Conservation (phyloP, 495 filamentous ascomycete species). For the Geopyxis carbonaria region DNA sequence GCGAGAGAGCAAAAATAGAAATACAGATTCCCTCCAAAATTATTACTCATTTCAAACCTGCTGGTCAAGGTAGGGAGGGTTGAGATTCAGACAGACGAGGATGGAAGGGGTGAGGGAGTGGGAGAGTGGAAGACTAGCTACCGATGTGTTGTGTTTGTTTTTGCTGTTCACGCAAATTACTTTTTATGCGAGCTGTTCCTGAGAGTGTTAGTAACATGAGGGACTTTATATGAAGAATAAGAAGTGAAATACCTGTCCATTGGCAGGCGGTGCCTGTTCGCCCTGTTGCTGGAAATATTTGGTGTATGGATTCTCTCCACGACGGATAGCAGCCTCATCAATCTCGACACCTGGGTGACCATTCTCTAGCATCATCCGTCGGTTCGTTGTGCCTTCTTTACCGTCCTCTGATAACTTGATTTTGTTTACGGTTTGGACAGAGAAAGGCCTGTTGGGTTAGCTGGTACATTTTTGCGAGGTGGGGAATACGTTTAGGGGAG, state of each 20-base stretch:
- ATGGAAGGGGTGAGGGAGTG: no score
- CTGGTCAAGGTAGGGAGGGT: no score
- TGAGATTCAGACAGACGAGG: no score
- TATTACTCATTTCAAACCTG: no score
- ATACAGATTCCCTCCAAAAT: no score
- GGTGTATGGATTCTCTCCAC: slow-evolving; percentile 46
- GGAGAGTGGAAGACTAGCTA: no score
- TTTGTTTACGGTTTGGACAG: slow-evolving; percentile 32
- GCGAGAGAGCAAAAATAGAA: no score
- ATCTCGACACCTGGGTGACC: slow-evolving; percentile 40
- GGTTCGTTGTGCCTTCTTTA: slow-evolving; percentile 31
- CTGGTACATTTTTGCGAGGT: not conserved
- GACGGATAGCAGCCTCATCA: slow-evolving; percentile 43
- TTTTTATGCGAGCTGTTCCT: not conserved
- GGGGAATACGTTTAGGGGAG: not conserved
- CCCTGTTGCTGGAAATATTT: slow-evolving; percentile 47
- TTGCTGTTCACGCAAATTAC: no score
- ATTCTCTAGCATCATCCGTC: slow-evolving; percentile 38
- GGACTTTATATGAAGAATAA: not conserved
- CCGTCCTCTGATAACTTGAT: slow-evolving; percentile 35
- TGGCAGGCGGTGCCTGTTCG: slow-evolving; percentile 25
- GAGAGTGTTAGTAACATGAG: not conserved
- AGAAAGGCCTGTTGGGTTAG: slow-evolving; percentile 31
- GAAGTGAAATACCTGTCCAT: slow-evolving; percentile 6
- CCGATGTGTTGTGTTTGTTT: no score